These are phyloP conservation scores for Plasmopara halstedii DNA, from an alignment of 352 stramenopile genomes.

Conservation along the genomic window DNA sequence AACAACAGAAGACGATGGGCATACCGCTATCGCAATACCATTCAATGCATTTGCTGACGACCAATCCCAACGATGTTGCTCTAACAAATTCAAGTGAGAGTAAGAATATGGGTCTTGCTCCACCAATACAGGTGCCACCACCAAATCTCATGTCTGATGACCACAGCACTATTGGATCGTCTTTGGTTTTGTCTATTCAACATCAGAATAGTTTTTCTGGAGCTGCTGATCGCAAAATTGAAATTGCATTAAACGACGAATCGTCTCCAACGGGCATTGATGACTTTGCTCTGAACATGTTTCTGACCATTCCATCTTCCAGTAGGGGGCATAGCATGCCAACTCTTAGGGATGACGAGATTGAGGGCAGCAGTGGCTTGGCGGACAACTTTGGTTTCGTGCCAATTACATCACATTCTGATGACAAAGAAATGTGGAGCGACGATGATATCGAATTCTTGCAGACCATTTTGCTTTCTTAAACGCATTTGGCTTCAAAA, in stretches of 20 bases:
- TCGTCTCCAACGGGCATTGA: constrained; percentile 52
- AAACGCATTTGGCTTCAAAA: constrained; percentile 2
- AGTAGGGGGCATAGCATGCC: constrained; percentile 8
- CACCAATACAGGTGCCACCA: constrained; percentile 38
- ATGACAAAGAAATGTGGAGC: constrained; percentile 58
- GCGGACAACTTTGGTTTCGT: constrained; percentile 33
- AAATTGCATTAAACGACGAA: constrained; percentile 7
- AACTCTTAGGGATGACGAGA: constrained; percentile 4
- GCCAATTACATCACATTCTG: constrained; percentile 38
- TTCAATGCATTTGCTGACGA: constrained; percentile 19
- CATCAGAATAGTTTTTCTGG: neutral
- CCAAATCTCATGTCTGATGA: constrained; percentile 4
- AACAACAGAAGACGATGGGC: constrained; percentile 62
- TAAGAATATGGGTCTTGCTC: constrained; percentile 16
- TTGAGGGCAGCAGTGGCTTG: constrained; percentile 23
- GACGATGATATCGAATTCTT: constrained; percentile 80
- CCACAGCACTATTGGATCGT: constrained; percentile 5
- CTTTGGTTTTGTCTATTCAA: constrained; percentile 16
- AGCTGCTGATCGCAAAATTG: neutral
- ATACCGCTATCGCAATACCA: constrained; percentile 27
- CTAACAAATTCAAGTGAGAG: neutral
- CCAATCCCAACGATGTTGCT: constrained; percentile 1
- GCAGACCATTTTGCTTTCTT: constrained; percentile 60
- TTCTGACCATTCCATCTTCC: constrained; percentile 42
- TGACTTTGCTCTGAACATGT: constrained; percentile 47